A percentile compares a stretch with the other conserved stretches of the same genome.
phyloP scores from a whole-genome alignment of 306 rosid species.

The Quercus berberidifolia region DNA sequence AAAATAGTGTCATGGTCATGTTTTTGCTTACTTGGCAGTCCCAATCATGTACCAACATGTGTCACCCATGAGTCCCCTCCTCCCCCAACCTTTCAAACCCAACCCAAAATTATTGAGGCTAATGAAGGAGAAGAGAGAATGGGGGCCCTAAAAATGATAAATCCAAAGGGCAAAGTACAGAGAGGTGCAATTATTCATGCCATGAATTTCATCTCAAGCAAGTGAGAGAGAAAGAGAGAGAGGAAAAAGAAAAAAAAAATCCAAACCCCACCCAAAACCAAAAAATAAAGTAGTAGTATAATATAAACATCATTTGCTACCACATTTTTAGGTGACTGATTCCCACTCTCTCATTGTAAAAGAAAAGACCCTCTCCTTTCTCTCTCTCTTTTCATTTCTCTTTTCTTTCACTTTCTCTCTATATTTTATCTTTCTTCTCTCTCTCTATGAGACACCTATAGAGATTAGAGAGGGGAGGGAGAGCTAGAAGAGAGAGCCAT shows the following conservation, averaged over 20 bases:
- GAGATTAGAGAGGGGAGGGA: background rate
- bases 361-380: background rate
- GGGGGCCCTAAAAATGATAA: slow-evolving; percentile 49
- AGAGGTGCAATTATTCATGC: slow-evolving; percentile 64
- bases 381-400: background rate
- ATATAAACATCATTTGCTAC: slow-evolving; percentile 24
- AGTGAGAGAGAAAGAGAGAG: background rate
- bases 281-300: background rate
- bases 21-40: slow-evolving; percentile 40
- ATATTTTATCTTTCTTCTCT: slow-evolving; percentile 4
- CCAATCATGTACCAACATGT: slow-evolving; percentile 56
- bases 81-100: slow-evolving; percentile 42
- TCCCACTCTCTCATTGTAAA: slow-evolving; percentile 33
- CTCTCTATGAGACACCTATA: slow-evolving; percentile 28
- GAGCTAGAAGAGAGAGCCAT: slow-evolving; percentile 20
- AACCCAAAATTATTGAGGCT: slow-evolving; percentile 45
- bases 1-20: slow-evolving; percentile 2
- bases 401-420: background rate
- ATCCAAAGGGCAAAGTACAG: slow-evolving; percentile 54
- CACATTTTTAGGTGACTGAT: slow-evolving; percentile 33
- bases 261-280: background rate
- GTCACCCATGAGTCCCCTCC: slow-evolving; percentile 38
- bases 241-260: background rate
- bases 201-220: slow-evolving; percentile 57
- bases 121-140: slow-evolving; percentile 22